These are phyloP conservation scores for Neofusicoccum sp. DNA, from an alignment of 2,329 filamentous ascomycete genomes.

Conservation along the genomic window DNA sequence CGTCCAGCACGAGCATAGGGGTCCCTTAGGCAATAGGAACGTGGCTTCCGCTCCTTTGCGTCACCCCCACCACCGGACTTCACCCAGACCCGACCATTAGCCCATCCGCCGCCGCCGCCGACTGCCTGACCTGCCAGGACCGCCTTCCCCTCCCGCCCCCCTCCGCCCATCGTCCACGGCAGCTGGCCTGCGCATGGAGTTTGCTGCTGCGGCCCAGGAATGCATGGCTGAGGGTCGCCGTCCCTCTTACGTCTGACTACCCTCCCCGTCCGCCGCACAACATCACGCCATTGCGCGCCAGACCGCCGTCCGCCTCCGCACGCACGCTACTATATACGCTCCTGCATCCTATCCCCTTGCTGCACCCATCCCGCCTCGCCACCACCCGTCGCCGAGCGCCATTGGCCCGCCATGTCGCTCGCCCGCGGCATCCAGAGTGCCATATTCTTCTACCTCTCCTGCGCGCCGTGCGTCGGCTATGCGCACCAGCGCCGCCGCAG, in stretches of 20 bases:
- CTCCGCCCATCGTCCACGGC: not conserved
- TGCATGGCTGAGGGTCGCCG: constrained; percentile 5
- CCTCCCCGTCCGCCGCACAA: not conserved
- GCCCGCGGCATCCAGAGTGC: constrained; percentile 65
- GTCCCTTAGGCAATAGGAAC: constrained; percentile 12
- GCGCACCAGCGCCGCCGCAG: constrained; percentile 68
- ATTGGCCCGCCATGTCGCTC: constrained; percentile 33
- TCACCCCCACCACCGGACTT: not conserved
- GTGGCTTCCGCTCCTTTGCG: constrained; percentile 11
- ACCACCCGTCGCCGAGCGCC: not conserved
- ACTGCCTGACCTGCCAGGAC: not conserved
- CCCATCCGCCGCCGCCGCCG: not conserved
- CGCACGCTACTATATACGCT: not conserved
- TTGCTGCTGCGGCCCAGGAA: not conserved
- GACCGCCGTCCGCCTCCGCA: not conserved
- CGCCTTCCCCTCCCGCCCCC: constrained; percentile 5
- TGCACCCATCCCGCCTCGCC: not conserved
- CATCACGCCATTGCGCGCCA: constrained; percentile 4
- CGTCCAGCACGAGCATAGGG: constrained; percentile 4
- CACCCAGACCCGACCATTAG: too few species aligned
- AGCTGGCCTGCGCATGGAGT: constrained; percentile 13
- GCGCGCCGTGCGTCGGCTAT: constrained; percentile 73
- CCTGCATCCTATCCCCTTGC: not conserved
- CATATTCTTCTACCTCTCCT: constrained; percentile 74
- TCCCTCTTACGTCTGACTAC: not conserved